Base-by-base conservation (phyloP, 2,329 filamentous ascomycete genomes). In the Colletotrichum aenigma region DNA sequence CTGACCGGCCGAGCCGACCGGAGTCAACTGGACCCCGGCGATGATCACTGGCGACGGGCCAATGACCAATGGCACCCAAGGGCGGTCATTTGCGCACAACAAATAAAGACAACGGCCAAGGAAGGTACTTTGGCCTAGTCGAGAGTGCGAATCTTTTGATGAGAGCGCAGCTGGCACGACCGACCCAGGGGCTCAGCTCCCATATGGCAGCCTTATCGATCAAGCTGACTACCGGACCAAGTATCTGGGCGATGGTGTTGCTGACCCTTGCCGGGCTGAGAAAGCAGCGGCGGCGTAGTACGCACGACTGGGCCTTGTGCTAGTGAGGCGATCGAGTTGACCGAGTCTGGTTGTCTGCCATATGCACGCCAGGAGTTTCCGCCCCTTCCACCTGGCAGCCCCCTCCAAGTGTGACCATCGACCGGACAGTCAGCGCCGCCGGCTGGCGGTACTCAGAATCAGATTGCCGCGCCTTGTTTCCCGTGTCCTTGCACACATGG, bases 191-290 rank as follows among this genome's bases (percentile, higher is more conserved):
- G 32, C 58, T 56, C 72, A 66, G 72, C 72, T 66, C 24, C 34
- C 21, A n/a, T 34, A n/a, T 34, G 34, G 32, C 62, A 55, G 48
- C 55, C 16, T 60, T 55, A 67, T 34, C 12, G 13, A 34, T 9
- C 24, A 38, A 66, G 61, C 36, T 72, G 55, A 38, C 61, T 64
- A n/a, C 55, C 52, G 55, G 61, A 71, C 38, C 68, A 34, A 66
- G 28, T 34, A 52, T 71, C 61, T 66, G 72, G n/a, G 38, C 56
- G 66, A 74, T 38, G 61, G 48, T 66, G 72, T 60, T 66, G 38
- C 43, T 43, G 15, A 70, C 58, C 68, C 73, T 52, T 75, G 73
- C 36, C 36, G 56, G 73, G 69, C 73, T 75, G 73, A 75, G 68
- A 52, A 38, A 16, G 55, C 52, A 32, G 26, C 61, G 26, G 38